Evolutionary conservation across 208 protist species (phyloP).

Genomic region (Blechomonas ayalai): DNA sequence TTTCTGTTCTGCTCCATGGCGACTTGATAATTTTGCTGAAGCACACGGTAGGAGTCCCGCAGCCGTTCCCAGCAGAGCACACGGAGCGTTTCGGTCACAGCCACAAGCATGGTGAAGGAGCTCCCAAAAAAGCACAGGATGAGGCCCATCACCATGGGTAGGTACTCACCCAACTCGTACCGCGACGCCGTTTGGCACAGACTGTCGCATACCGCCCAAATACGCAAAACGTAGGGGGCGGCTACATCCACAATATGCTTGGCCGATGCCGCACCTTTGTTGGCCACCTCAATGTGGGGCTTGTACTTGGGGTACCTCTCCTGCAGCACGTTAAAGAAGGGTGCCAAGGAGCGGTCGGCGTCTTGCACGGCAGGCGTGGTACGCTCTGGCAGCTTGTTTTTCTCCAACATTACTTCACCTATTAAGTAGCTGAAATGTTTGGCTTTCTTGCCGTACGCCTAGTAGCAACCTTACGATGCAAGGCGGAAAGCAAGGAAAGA

Average conservation of each 20-base stretch:
- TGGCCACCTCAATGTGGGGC: slow-evolving; percentile 11
- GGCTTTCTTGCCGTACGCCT: too few relatives aligned
- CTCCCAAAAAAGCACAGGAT: slow-evolving; percentile 80
- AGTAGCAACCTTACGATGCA: too few relatives aligned
- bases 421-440: too few relatives aligned
- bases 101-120: slow-evolving; percentile 59
- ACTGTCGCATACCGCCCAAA: slow-evolving; percentile 2
- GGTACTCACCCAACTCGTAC: slow-evolving; percentile 23
- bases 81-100: slow-evolving; percentile 61
- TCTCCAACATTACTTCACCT: too few relatives aligned
- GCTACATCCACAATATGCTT: slow-evolving; percentile 13
- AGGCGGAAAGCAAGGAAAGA: too few relatives aligned
- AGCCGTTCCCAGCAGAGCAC: slow-evolving; percentile 66
- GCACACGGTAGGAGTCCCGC: slow-evolving; percentile 15
- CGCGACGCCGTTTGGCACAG: slow-evolving; percentile 12
- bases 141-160: slow-evolving; percentile 53
- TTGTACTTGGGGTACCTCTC: slow-evolving; percentile 41
- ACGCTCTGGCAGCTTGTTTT: too few relatives aligned
- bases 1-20: slow-evolving; percentile 40
- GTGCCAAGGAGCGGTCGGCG: too few relatives aligned
- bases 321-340: slow-evolving; percentile 31
- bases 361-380: too few relatives aligned
- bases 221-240: slow-evolving; percentile 14
- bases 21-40: slow-evolving; percentile 61
- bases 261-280: slow-evolving; percentile 13